Conservation (phyloP, 768 basidiomycete genomes). For the Hortiboletus campestris region DNA sequence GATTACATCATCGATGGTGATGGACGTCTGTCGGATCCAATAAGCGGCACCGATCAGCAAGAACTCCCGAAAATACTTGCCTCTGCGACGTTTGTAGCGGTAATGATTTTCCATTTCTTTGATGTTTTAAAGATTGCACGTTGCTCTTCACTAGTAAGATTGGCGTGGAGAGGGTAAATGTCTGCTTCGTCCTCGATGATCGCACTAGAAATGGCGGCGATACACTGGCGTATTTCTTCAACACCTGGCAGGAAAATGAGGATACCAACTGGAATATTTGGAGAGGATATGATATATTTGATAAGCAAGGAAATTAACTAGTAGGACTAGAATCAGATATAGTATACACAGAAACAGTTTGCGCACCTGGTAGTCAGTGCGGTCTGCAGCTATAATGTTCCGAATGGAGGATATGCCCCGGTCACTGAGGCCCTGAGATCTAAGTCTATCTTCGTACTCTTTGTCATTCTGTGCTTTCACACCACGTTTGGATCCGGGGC, state of each 20-base stretch:
- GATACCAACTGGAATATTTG: conserved; percentile 55
- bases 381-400: conserved; percentile 55
- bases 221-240: conserved; percentile 79
- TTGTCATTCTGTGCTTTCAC: conserved; percentile 32
- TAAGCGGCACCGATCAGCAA: not conserved
- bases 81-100: conserved; percentile 90
- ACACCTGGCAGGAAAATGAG: conserved; percentile 91
- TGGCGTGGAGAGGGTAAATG: conserved; percentile 84
- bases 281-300: conserved; percentile 54
- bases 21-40: conserved; percentile 60
- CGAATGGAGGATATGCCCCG: conserved; percentile 53
- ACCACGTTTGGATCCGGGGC: conserved; percentile 38
- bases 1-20: conserved; percentile 86
- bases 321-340: not conserved
- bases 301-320: conserved; percentile 70
- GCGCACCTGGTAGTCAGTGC: conserved; percentile 70
- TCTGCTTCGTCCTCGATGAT: conserved; percentile 37
- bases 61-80: conserved; percentile 35
- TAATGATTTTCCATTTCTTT: conserved; percentile 77
- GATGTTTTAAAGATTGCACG: conserved; percentile 66
- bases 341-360: not conserved
- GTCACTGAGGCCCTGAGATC: conserved; percentile 53
- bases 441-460: conserved; percentile 47
- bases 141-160: conserved; percentile 84
- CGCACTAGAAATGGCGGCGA: conserved; percentile 50